Conservation (phyloP, 148 eudicot species). For the Vaccinium myrtillus region DNA sequence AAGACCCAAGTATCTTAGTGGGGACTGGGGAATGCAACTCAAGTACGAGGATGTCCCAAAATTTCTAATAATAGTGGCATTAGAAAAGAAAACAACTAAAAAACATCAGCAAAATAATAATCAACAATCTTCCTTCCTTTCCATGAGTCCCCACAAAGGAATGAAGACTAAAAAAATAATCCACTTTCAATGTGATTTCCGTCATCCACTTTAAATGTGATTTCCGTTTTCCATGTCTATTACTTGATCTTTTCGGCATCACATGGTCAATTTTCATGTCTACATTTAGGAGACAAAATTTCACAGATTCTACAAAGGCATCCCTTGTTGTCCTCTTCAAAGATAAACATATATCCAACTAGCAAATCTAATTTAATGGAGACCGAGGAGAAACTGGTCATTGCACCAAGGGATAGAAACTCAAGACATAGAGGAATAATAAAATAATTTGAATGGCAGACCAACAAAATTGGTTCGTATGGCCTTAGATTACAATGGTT, state of each 20-base stretch:
- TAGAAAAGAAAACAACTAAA: not conserved
- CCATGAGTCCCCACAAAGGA: not conserved
- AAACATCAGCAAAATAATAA: not conserved
- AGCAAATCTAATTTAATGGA: not conserved
- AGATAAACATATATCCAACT: not conserved
- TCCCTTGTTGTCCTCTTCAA: not conserved
- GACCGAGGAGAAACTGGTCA: not conserved
- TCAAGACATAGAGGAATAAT: not conserved
- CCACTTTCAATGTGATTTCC: not conserved
- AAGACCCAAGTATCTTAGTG: not conserved
- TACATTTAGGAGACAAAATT: not conserved
- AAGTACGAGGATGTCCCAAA: not conserved
- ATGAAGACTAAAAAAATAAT: not conserved
- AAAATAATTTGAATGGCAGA: not conserved
- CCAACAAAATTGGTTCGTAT: not conserved
- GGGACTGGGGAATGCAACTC: not conserved
- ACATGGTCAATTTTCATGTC: not conserved
- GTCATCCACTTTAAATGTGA: too few species aligned
- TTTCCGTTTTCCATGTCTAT: not conserved
- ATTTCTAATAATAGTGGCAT: not conserved
- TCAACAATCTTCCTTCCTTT: not conserved
- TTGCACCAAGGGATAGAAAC: not conserved
- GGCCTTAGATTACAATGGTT: not conserved
- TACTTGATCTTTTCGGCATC: not conserved
- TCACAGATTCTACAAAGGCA: not conserved